Conservation (phyloP, 176 grass and related monocot species). For the Carex myosuroides region DNA sequence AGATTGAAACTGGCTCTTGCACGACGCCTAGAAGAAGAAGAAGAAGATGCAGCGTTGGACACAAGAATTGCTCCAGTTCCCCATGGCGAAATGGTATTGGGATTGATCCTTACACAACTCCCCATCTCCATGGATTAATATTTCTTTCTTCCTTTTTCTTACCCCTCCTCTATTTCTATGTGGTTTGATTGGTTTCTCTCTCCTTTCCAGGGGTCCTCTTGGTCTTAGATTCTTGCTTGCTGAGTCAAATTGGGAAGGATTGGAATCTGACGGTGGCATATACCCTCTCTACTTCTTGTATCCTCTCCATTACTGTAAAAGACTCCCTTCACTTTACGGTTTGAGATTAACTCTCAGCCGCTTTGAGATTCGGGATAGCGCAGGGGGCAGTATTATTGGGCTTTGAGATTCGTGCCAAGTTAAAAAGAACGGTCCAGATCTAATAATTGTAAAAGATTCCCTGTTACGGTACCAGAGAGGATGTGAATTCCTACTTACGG, state of each 20-base stretch:
- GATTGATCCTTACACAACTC: not conserved
- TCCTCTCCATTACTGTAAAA: no score
- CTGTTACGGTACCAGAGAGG: no score
- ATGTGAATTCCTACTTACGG: no score
- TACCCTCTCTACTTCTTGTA: not conserved
- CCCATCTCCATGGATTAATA: not conserved
- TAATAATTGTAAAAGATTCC: no score
- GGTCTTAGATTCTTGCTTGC: not conserved
- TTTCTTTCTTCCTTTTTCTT: not conserved
- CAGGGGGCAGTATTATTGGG: no score
- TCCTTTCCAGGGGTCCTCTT: not conserved
- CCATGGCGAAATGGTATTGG: not conserved
- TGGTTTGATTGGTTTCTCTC: not conserved
- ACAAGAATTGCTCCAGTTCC: not conserved
- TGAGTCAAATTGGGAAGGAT: not conserved
- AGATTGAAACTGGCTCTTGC: not conserved
- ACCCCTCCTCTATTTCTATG: not conserved
- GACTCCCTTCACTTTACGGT: no score
- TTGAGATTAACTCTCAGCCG: no score
- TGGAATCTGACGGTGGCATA: slow-evolving; percentile 2
- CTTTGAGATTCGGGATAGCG: no score
- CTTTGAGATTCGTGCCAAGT: no score
- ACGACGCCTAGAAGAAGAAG: not conserved
- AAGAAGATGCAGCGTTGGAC: not conserved
- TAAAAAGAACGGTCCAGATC: no score